A percentile compares a stretch with the other conserved stretches of the same genome.
Evolutionary conservation across 805 yeast species (phyloP).

Genomic region (Starmerella potacharoeniae): DNA sequence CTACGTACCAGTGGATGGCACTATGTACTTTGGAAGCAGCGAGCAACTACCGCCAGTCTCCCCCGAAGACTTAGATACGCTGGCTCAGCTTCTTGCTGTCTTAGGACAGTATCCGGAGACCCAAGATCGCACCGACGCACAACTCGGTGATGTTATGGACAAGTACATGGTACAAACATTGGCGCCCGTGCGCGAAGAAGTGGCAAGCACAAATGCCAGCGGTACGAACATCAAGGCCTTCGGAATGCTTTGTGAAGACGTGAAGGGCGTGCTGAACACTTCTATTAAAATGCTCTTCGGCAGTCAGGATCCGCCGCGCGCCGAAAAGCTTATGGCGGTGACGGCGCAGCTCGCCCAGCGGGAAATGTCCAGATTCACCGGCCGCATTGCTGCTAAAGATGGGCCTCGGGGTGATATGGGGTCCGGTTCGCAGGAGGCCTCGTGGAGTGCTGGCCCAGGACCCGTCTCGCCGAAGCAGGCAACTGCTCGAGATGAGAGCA

Average conservation of each 20-base stretch:
- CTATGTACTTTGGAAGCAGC: constrained; percentile 32
- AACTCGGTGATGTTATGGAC: constrained; percentile 17
- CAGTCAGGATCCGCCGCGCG: constrained; percentile 4
- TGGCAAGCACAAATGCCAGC: not conserved
- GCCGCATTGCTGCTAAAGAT: not conserved
- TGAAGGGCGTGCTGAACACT: constrained; percentile 12
- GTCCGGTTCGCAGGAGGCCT: not conserved
- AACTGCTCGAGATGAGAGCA: not conserved
- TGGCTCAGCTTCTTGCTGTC: constrained; percentile 7
- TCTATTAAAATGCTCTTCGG: constrained; percentile 9
- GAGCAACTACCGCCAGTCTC: constrained; percentile 3
- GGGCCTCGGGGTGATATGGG: not conserved
- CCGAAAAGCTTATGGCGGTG: not conserved
- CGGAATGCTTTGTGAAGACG: constrained; percentile 5
- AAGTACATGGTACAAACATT: constrained; percentile 18
- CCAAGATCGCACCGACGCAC: constrained; percentile 21
- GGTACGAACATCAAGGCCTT: constrained; percentile 7
- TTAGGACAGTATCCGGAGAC: constrained; percentile 9
- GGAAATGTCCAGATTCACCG: constrained; percentile 5
- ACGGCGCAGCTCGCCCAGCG: constrained; percentile 4
- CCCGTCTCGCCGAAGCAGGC: not conserved
- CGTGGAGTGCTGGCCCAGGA: not conserved
- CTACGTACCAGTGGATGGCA: constrained; percentile 37
- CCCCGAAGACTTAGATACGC: constrained; percentile 28
- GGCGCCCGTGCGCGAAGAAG: not conserved